Conservation (phyloP, 1,284 basidiomycete species). For the Pseudozyma thailandica region DNA sequence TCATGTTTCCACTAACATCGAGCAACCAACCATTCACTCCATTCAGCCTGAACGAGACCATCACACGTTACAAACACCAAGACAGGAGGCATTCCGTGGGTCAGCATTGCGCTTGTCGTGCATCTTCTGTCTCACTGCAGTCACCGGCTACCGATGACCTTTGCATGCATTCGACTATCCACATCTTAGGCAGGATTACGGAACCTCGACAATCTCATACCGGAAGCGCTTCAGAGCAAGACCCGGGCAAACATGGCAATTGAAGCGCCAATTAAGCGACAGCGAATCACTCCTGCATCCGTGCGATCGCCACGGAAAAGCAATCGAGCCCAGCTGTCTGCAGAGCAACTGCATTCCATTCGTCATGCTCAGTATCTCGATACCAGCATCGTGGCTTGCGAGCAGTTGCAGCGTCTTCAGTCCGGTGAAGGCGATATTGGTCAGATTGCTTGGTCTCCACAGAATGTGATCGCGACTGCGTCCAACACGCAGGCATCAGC, state of each 20-base stretch:
- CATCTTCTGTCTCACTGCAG: no score
- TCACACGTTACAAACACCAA: no score
- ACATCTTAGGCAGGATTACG: no score
- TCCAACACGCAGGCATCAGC: conserved; percentile 25
- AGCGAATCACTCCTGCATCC: conserved; percentile 9
- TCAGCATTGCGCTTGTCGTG: no score
- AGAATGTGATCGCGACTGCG: conserved; percentile 35
- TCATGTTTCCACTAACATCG: background rate
- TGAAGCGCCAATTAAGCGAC: conserved; percentile 29
- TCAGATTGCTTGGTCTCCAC: conserved; percentile 43
- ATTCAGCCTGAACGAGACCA: no score
- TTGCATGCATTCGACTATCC: no score
- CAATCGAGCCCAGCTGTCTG: conserved; percentile 2
- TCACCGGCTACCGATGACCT: no score
- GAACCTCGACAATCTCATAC: no score
- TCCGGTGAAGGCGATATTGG: conserved; percentile 5
- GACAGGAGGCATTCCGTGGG: no score
- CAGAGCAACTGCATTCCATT: conserved; percentile 17
- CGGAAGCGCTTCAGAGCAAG: no score
- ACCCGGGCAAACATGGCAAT: conserved; percentile 36
- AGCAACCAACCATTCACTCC: no score
- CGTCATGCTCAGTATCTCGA: conserved; percentile 31
- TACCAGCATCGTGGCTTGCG: conserved; percentile 17
- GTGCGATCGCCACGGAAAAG: conserved; percentile 1
- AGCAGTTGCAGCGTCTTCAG: conserved; percentile 15